Evolutionary conservation across 1,284 basidiomycete genomes (phyloP).

Genomic region (Ganoderma multipileum): DNA sequence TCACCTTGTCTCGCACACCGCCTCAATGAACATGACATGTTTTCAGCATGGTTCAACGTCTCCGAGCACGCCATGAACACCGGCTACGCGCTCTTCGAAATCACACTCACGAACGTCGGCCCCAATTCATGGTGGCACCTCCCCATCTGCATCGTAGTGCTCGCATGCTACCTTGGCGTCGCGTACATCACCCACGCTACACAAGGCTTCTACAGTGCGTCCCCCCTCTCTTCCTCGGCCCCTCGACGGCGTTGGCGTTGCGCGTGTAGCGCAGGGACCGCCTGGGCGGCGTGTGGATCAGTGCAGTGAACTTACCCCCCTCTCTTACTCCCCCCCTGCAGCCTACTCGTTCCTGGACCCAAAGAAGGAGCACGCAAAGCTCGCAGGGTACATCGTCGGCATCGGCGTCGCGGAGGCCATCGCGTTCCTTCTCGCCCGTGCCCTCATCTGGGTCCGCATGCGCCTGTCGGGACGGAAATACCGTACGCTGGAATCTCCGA

Average conservation of each 20-base stretch:
- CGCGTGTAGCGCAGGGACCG: not conserved
- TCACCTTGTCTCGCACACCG: not conserved
- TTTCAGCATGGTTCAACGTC: constrained; percentile 62
- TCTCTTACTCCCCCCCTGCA: constrained; percentile 8
- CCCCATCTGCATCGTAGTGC: constrained; percentile 52
- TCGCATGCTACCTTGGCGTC: constrained; percentile 66
- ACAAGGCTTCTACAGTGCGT: constrained; percentile 70
- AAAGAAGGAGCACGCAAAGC: constrained; percentile 35
- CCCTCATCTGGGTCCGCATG: constrained; percentile 26
- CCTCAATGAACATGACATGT: constrained; percentile 7
- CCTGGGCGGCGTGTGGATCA: not conserved
- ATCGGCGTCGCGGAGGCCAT: constrained; percentile 34
- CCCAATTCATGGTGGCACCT: constrained; percentile 62
- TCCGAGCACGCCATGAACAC: constrained; percentile 70
- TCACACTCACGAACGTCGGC: constrained; percentile 57
- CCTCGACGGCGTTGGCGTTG: not conserved
- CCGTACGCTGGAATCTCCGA: not conserved
- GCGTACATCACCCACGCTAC: constrained; percentile 68
- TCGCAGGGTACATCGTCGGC: constrained; percentile 53
- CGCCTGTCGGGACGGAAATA: constrained; percentile 17
- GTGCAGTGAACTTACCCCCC: not conserved
- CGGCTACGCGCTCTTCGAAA: constrained; percentile 63
- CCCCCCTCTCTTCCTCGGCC: not conserved
- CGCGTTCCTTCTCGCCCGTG: constrained; percentile 35
- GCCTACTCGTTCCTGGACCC: constrained; percentile 59